Evolutionary conservation across 805 yeast species (phyloP).

Genomic region (Suhomyces canberraensis): DNA sequence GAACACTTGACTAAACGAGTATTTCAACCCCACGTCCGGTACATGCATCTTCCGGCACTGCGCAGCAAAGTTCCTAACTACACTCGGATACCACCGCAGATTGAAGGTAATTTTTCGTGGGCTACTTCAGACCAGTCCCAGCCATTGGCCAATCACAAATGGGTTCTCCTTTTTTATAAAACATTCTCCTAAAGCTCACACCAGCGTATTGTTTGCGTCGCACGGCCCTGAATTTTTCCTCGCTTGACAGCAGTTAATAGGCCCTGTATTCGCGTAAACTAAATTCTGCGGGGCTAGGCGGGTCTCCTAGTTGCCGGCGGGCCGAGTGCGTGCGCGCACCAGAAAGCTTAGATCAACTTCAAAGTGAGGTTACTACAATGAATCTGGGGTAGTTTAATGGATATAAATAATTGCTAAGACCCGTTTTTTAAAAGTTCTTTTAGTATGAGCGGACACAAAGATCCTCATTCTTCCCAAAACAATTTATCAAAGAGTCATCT

Average conservation of each 20-base stretch:
- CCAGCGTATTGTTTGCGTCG: too few relatives aligned
- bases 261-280: too few relatives aligned
- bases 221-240: too few relatives aligned
- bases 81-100: too few relatives aligned
- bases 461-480: background rate
- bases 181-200: too few relatives aligned
- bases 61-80: background rate
- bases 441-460: constrained; percentile 1
- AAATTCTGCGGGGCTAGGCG: constrained; percentile 5
- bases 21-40: background rate
- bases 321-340: constrained; percentile 3
- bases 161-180: too few relatives aligned
- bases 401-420: constrained; percentile 2
- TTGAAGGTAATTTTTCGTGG: too few relatives aligned
- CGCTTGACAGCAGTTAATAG: too few relatives aligned
- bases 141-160: too few relatives aligned
- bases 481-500: background rate
- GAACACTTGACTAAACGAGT: background rate
- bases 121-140: too few relatives aligned
- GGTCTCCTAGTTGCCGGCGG: background rate
- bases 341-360: constrained; percentile 1
- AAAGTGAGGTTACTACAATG: background rate
- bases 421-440: background rate
- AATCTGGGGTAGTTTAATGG: constrained; percentile 4
- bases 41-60: background rate